Evolutionary conservation across 768 basidiomycete genomes (phyloP).

Genomic region (Calocybe cyanea): DNA sequence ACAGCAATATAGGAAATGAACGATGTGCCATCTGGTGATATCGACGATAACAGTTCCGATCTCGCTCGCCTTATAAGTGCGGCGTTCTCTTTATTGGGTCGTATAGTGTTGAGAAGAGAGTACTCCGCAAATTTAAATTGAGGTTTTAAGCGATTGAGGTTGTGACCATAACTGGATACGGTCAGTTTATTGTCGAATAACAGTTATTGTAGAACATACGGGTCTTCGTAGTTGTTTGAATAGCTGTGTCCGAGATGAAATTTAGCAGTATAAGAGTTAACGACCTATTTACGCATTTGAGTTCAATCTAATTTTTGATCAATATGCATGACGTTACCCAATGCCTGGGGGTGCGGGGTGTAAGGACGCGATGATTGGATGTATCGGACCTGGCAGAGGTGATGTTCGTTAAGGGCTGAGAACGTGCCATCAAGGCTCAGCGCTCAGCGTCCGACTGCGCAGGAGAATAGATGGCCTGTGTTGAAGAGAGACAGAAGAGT

Average conservation of each 20-base stretch:
- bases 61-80: conserved; percentile 48
- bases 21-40: conserved; percentile 13
- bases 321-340: not conserved
- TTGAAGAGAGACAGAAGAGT: no score
- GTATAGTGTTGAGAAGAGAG: conserved; percentile 52
- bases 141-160: conserved; percentile 52
- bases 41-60: conserved; percentile 34
- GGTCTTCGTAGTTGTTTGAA: conserved; percentile 54
- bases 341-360: conserved; percentile 50
- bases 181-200: not conserved
- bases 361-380: conserved; percentile 35
- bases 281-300: conserved; percentile 35
- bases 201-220: conserved; percentile 40
- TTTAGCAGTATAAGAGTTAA: conserved; percentile 62
- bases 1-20: conserved; percentile 44
- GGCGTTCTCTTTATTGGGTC: conserved; percentile 42
- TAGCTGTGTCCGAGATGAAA: conserved; percentile 60
- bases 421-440: conserved; percentile 32
- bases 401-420: conserved; percentile 33
- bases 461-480: no score
- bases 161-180: conserved; percentile 45
- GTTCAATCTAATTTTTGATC: no score
- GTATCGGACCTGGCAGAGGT: conserved; percentile 28
- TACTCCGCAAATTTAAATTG: conserved; percentile 43
- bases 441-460: not conserved